Base-by-base conservation (phyloP, 331 rosid species). In the Stylosanthes scabra region DNA sequence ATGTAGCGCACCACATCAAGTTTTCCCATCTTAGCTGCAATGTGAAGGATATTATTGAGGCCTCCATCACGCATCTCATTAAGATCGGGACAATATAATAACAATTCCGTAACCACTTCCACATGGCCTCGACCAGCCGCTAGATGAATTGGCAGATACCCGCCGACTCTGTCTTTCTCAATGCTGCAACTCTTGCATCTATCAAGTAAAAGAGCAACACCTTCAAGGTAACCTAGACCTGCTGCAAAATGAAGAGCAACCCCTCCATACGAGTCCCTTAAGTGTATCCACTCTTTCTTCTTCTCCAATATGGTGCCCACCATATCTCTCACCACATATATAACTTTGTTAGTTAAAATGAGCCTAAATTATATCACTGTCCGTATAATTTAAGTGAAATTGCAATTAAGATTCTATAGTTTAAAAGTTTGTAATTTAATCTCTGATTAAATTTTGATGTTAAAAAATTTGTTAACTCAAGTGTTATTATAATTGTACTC, bases 41-140 rank as follows among this genome's bases (percentile, higher is more conserved):
- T 68, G 52, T 83, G 82, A 11, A 79, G 74, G 46, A 83, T 66
- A 8, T 71, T 79, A n/a, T 65, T 59, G 7, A 42, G 14, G 0
- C 2, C 0, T 2, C 0, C 9, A 16, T 79, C 72, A 3, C 12
- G 29, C 59, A 83, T 15, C 16, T 83, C 77, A 2, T 3, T 12
- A 6, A 64, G 31, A 40, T 75, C 68, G 0, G 70, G 41, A 8
- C 75, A 78, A 25, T 59, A 68, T 15, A 13, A 5, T 15, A 83
- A 72, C 47, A 79, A 40, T 69, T 59, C 42, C 27, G 59, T 7
- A 14, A 83, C 15, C 7, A 71, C 57, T 31, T 52, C 13, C 10
- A 71, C 45, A 9, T 69, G 39, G 8, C 86, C 83, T 71, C 66
- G 70, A 41, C 60, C n/a, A 3, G 83, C 29, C 11, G 86, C 81